Evolutionary conservation across 2,329 filamentous ascomycete genomes (phyloP).

Genomic region (Fusarium poae): DNA sequence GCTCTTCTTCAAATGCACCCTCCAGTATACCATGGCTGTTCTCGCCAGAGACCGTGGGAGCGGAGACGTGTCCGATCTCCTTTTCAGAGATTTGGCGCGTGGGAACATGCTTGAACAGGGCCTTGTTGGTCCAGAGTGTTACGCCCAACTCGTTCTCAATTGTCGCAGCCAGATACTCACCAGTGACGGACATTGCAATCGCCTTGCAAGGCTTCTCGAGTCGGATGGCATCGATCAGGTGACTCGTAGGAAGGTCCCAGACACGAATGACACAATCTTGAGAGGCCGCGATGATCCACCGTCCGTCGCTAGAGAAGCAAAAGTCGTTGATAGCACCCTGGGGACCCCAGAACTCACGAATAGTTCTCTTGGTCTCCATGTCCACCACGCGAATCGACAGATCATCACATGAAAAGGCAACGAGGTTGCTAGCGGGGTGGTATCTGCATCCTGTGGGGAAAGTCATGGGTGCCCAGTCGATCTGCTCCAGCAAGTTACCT

Average conservation of each 20-base stretch:
- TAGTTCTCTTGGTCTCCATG: slow-evolving; percentile 87
- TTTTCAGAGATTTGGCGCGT: slow-evolving; percentile 86
- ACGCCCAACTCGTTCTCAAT: slow-evolving; percentile 86
- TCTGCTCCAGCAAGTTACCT: slow-evolving; percentile 81
- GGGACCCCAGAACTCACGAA: slow-evolving; percentile 92
- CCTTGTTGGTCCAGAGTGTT: slow-evolving; percentile 96
- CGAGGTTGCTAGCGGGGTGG: slow-evolving; percentile 84
- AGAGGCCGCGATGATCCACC: slow-evolving; percentile 92
- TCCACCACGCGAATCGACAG: slow-evolving; percentile 89
- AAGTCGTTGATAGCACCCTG: slow-evolving; percentile 81
- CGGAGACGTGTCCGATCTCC: slow-evolving; percentile 73
- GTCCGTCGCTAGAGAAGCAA: slow-evolving; percentile 90
- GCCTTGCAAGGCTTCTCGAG: slow-evolving; percentile 84
- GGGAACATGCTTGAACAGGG: slow-evolving; percentile 88
- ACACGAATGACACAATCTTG: slow-evolving; percentile 84
- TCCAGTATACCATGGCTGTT: slow-evolving; percentile 81
- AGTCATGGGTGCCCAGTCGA: slow-evolving; percentile 83
- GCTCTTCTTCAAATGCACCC: slow-evolving; percentile 75
- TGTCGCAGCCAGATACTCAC: slow-evolving; percentile 93
- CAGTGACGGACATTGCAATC: slow-evolving; percentile 87
- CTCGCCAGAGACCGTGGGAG: slow-evolving; percentile 85
- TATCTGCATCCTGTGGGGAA: slow-evolving; percentile 83
- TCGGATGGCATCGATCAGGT: slow-evolving; percentile 92
- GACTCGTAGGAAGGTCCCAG: slow-evolving; percentile 96
- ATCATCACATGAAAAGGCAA: slow-evolving; percentile 91